Evolutionary conservation across 2,329 filamentous ascomycete genomes (phyloP).

Genomic region (Canariomyces notabilis): DNA sequence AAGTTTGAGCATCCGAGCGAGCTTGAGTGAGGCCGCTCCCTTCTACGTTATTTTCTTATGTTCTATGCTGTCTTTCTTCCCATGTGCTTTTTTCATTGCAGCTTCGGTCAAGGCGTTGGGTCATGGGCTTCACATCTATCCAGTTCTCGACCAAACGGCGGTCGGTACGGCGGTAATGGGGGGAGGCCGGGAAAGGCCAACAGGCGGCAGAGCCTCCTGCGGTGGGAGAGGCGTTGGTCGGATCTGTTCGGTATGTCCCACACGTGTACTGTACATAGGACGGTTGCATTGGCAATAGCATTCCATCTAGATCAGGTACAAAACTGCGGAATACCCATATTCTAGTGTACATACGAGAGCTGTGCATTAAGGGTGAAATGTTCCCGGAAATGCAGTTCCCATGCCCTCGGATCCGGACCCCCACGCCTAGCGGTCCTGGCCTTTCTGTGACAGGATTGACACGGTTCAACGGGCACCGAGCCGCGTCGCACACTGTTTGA

Average conservation of each 20-base stretch:
- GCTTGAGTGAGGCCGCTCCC: conserved; percentile 9
- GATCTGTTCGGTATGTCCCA: not conserved
- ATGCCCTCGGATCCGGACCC: not conserved
- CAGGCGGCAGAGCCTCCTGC: too few species aligned
- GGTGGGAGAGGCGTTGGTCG: not conserved
- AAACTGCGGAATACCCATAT: not conserved
- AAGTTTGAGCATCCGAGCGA: conserved; percentile 59
- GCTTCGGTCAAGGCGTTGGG: not conserved
- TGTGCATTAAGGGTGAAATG: too few species aligned
- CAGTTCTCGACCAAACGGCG: not conserved
- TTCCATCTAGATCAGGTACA: not conserved
- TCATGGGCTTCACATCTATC: too few species aligned
- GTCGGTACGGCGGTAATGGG: too few species aligned
- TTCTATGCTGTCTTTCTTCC: not conserved
- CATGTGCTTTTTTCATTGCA: not conserved
- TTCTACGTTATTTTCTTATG: not conserved
- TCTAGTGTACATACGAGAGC: too few species aligned
- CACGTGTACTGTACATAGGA: not conserved
- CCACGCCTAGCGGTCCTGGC: not conserved
- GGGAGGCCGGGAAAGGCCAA: too few species aligned
- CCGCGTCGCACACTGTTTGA: too few species aligned
- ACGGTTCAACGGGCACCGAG: not conserved
- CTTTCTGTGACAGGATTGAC: not conserved
- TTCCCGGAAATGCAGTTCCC: not conserved
- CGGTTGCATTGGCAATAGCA: too few species aligned